Conservation (phyloP, 352 stramenopile genomes). For the Phytophthora kernoviae region DNA sequence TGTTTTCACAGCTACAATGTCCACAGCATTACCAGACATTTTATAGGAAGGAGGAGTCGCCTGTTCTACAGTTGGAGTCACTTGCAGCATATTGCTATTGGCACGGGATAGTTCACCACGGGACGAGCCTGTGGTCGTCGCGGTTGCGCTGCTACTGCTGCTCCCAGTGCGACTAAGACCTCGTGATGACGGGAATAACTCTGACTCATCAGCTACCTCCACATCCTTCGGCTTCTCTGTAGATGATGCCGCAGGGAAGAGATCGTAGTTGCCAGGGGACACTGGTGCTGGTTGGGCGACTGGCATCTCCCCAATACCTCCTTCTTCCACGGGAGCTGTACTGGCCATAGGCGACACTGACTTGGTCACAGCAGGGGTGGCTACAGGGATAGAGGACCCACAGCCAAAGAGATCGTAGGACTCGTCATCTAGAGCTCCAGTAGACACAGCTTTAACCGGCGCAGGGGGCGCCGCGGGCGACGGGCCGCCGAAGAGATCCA, state of each 20-base stretch:
- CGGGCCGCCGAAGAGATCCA: conserved; percentile 24
- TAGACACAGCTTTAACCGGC: conserved; percentile 28
- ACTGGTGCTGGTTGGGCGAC: conserved; percentile 13
- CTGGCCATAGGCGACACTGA: conserved; percentile 23
- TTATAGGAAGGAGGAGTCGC: conserved; percentile 53
- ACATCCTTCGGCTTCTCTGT: conserved; percentile 4
- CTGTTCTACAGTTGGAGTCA: conserved; percentile 8
- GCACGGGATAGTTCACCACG: conserved; percentile 9
- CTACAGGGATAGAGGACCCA: conserved; percentile 12
- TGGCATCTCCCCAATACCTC: conserved; percentile 28
- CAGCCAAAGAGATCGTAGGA: conserved; percentile 40
- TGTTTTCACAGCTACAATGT: conserved; percentile 81
- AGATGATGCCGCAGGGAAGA: conserved; percentile 37
- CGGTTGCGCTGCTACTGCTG: conserved; percentile 18
- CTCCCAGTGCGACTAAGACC: conserved; percentile 20
- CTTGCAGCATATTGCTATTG: conserved; percentile 20
- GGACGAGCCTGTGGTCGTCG: conserved; percentile 14
- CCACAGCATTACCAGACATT: conserved; percentile 74
- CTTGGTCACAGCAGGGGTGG: conserved; percentile 15
- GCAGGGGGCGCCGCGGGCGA: conserved; percentile 6
- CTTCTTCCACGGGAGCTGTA: conserved; percentile 37
- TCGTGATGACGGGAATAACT: conserved; percentile 33
- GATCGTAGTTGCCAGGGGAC: conserved; percentile 42
- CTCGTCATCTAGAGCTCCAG: conserved; percentile 28
- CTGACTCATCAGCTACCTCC: conserved; percentile 22